Conservation (phyloP, 192 early-diverging fungal genomes). For the Backusella mclennaniae region DNA sequence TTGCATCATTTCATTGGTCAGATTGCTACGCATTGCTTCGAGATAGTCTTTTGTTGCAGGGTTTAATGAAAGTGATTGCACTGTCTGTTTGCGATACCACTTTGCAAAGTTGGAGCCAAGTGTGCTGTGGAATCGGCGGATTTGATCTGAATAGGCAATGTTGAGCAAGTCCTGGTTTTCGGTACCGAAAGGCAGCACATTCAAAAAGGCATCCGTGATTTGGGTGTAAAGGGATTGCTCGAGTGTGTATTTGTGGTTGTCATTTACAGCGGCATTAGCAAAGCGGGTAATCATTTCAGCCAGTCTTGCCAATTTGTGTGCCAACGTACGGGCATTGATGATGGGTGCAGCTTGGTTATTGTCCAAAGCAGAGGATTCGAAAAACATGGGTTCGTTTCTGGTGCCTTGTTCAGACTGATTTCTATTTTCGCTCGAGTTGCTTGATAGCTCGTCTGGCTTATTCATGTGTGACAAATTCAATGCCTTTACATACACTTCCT, state of each 20-base stretch:
- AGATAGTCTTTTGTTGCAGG: conserved; percentile 40
- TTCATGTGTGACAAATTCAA: conserved; percentile 10
- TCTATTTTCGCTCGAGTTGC: not conserved
- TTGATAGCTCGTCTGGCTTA: not conserved
- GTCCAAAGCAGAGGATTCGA: not conserved
- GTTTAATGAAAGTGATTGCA: conserved; percentile 34
- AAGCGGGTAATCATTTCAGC: conserved; percentile 24
- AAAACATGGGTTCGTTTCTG: not conserved
- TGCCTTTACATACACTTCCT: conserved; percentile 12
- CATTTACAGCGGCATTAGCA: conserved; percentile 1
- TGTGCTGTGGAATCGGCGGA: conserved; percentile 36
- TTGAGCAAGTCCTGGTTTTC: conserved; percentile 34
- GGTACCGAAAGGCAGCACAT: conserved; percentile 38
- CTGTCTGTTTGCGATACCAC: conserved; percentile 41
- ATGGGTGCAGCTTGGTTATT: not conserved
- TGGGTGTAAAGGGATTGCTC: conserved; percentile 28
- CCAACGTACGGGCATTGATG: conserved; percentile 19
- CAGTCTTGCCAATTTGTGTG: conserved; percentile 13
- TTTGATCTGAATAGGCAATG: conserved; percentile 37
- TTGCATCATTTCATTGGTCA: conserved; percentile 7
- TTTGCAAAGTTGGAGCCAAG: conserved; percentile 35
- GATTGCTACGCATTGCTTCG: conserved; percentile 18
- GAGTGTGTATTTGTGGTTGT: not conserved
- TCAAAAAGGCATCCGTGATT: conserved; percentile 24
- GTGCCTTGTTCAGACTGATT: not conserved